Percentiles rank a stretch among this genome's conserved stretches.
These are phyloP conservation scores for Chrysophaeum taylorii DNA, from an alignment of 352 stramenopile genomes.

Conservation along the genomic window DNA sequence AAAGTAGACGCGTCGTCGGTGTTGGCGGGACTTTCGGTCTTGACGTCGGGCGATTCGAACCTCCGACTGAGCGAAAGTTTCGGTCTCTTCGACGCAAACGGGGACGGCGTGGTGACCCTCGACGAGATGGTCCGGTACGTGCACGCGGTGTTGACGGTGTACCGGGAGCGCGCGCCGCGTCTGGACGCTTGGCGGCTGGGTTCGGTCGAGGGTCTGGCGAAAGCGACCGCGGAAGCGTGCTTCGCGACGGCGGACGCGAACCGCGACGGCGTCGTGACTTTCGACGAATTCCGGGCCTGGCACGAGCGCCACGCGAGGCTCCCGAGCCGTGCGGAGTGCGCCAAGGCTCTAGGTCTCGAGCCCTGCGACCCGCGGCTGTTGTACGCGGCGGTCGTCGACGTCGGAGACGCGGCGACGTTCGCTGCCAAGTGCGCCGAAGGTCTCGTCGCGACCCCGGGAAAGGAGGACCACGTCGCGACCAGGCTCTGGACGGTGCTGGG, in stretches of 20 bases:
- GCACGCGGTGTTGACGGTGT: neutral
- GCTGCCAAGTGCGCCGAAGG: neutral
- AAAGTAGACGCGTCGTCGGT: too few relatives aligned
- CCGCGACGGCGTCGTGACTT: too few relatives aligned
- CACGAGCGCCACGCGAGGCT: too few relatives aligned
- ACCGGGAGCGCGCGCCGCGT: neutral
- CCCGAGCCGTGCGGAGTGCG: too few relatives aligned
- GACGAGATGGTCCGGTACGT: neutral
- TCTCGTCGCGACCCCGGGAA: neutral
- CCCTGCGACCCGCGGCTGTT: too few relatives aligned
- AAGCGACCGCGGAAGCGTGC: neutral
- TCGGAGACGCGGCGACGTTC: too few relatives aligned
- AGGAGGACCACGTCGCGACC: neutral
- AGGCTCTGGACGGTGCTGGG: neutral
- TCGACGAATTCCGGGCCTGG: too few relatives aligned
- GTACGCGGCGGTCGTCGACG: too few relatives aligned
- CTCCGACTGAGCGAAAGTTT: too few relatives aligned
- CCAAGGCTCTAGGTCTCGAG: too few relatives aligned
- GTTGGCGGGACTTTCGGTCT: too few relatives aligned
- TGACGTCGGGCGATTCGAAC: too few relatives aligned
- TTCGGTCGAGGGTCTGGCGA: neutral
- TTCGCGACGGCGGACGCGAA: neutral
- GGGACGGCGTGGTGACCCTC: neutral
- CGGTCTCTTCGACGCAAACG: neutral
- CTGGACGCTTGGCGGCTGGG: neutral